phyloP scores from a whole-genome alignment of 306 rosid species.

The Cicer yamashitae region DNA sequence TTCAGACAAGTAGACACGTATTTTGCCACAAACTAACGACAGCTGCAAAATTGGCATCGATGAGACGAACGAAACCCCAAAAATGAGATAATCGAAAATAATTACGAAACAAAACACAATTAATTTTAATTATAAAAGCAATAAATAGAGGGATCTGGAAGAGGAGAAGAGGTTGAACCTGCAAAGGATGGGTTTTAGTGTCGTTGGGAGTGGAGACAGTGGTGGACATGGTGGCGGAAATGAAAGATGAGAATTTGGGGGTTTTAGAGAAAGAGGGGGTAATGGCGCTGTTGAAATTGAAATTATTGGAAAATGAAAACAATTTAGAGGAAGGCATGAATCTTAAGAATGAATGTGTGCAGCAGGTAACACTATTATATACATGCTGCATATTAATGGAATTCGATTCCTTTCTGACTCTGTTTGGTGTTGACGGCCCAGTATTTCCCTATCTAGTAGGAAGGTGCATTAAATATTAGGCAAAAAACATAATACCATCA shows the following conservation, averaged over 20 bases:
- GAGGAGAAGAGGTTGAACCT: conserved; percentile 52
- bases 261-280: background rate
- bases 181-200: conserved; percentile 55
- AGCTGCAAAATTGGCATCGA: too few species aligned
- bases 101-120: background rate
- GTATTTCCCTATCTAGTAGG: too few species aligned
- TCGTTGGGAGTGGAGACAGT: conserved; percentile 56
- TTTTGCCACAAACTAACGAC: background rate
- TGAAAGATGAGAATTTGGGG: conserved; percentile 44
- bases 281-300: conserved; percentile 8
- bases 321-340: conserved; percentile 45
- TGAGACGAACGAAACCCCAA: background rate
- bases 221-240: conserved; percentile 71
- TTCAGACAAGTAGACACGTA: background rate
- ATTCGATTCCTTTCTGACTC: conserved; percentile 34
- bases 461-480: too few species aligned
- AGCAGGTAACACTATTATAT: conserved; percentile 45
- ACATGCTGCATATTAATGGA: conserved; percentile 29
- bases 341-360: conserved; percentile 45
- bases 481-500: too few species aligned
- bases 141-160: conserved; percentile 17
- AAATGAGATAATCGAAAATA: background rate
- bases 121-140: background rate
- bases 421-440: background rate
- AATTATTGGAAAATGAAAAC: conserved; percentile 43